Evolutionary conservation across 805 yeast genomes (phyloP), one percentile per base, ranked within the genome.

Genomic region (Yueomyces sp.): DNA sequence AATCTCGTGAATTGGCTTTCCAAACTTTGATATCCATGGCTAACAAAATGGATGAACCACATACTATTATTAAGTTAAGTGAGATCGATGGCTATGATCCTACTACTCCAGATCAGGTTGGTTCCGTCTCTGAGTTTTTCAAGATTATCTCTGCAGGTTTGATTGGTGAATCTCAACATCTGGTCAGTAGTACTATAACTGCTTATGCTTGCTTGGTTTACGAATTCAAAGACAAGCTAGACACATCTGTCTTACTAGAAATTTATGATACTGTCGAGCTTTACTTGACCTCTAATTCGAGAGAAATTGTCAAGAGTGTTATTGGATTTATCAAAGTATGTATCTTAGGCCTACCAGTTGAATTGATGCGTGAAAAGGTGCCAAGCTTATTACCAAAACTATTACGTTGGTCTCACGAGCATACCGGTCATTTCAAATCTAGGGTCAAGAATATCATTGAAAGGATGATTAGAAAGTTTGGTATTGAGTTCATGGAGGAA

Each of bases 81-180:
- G 65, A 72, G 52, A 77, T 83, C 46, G 79, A 86, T 34, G 85
- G 80, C 3, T 73, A 81, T 57, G 87, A 75, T 40, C 64, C 69
- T 5, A 72, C 67, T 5, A 73, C 78, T 30, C 81, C 83, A n/a
- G 74, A 74, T 47, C 67, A 65, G 29, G 68, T 70, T 42, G 92
- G 95, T 6, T 70, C 77, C 26, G 69, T 88, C 44, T 73, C 79
- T 40, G 96, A 88, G 63, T 88, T 72, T 59, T 85, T 90, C 68
- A 86, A 94, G 31, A 85, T 92, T 81, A 81, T 90, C 31, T 77
- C 90, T 62, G 98, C 96, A 30, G 99, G 98, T 67, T 70, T 94
- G 52, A 96, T 92, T 36, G 96, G 96, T 45, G 80, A 83, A 50
- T 75, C 92, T 31, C 90, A 94, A 34, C 95, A 90, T 66, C 90